phyloP scores from a whole-genome alignment of 1,284 basidiomycete genomes.

The Earliella scabrosa region DNA sequence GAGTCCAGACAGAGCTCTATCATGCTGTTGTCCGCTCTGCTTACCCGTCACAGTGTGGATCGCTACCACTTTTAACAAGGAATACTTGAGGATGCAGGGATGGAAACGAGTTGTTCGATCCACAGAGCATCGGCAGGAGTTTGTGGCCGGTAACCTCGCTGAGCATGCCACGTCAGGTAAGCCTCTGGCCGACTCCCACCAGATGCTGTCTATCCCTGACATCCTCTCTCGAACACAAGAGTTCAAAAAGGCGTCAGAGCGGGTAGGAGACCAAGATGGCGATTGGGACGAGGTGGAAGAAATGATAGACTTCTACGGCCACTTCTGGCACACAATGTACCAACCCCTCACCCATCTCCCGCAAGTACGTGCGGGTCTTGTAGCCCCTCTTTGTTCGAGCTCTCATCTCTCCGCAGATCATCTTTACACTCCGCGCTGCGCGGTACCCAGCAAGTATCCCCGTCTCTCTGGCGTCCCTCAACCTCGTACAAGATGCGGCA shows the following conservation, averaged over 20 bases:
- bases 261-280: conserved; percentile 3
- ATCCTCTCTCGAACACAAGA: not conserved
- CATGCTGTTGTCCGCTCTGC: no score
- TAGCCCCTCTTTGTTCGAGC: not conserved
- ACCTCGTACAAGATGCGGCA: conserved; percentile 67
- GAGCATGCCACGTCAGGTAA: conserved; percentile 54
- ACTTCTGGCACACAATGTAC: conserved; percentile 45
- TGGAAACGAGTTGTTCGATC: conserved; percentile 57
- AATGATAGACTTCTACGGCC: not conserved
- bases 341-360: conserved; percentile 64
- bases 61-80: conserved; percentile 65
- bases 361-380: conserved; percentile 57
- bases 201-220: not conserved
- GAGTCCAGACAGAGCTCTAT: not conserved
- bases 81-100: conserved; percentile 67
- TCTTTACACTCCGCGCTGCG: conserved; percentile 73
- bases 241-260: not conserved
- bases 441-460: conserved; percentile 73
- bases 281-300: conserved; percentile 4
- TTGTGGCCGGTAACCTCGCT: conserved; percentile 68
- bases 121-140: conserved; percentile 65
- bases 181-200: no score
- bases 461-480: conserved; percentile 70
- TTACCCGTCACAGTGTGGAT: conserved; percentile 63
- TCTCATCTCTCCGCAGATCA: conserved; percentile 46